Evolutionary conservation across 2,329 filamentous ascomycete genomes (phyloP).

Genomic region (Talaromyces sp.): DNA sequence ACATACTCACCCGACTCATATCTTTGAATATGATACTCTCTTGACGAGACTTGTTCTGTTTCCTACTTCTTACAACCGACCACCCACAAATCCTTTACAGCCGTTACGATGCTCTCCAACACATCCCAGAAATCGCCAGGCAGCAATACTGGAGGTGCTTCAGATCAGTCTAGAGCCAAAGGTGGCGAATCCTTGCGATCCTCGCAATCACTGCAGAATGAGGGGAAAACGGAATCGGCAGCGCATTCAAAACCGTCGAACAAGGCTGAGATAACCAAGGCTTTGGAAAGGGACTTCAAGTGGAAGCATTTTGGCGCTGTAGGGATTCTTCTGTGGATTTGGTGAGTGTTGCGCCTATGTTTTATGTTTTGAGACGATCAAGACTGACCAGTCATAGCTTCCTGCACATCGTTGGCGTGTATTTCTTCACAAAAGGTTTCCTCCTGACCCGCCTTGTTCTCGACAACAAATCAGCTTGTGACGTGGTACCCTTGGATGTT

Average conservation of each 20-base stretch:
- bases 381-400: conserved; percentile 39
- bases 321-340: conserved; percentile 39
- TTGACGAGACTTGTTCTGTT: not conserved
- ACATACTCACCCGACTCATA: not conserved
- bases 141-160: not conserved
- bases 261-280: conserved; percentile 29
- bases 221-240: not conserved
- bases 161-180: not conserved
- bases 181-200: not conserved
- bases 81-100: not conserved
- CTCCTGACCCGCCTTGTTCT: conserved; percentile 80
- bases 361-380: not conserved
- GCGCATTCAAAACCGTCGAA: conserved; percentile 23
- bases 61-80: conserved; percentile 1
- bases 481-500: conserved; percentile 59
- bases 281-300: conserved; percentile 38
- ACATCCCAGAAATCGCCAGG: not conserved
- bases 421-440: conserved; percentile 92
- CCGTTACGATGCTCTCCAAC: conserved; percentile 5
- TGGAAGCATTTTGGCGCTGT: conserved; percentile 36
- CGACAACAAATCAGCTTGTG: conserved; percentile 70
- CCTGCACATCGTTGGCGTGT: conserved; percentile 76
- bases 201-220: not conserved
- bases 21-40: conserved; percentile 3
- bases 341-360: conserved; percentile 35